Base-by-base conservation (phyloP, 2,329 filamentous ascomycete genomes). In the Epichloe baconii region DNA sequence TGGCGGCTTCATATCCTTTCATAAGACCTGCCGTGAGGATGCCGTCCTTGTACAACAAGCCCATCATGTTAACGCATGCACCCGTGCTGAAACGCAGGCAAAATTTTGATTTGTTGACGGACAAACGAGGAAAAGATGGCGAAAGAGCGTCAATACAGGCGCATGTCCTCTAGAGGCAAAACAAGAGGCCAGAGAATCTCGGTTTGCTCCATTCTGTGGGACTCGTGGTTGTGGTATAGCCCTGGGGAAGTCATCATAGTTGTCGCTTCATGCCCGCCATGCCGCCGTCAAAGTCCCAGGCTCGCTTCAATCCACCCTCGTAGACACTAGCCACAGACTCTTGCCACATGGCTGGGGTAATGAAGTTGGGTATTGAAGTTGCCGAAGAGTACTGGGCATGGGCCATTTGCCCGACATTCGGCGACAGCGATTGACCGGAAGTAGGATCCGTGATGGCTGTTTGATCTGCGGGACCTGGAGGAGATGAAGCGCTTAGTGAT, bases 271-370 rank as follows among this genome's bases (percentile, higher is more conserved):
- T 65, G 52, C 62, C 56, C 31, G 64, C 57, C 47, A 59, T 58
- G 23, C 47, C 41, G 35, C 59, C 58, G 50, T 78, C 75, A 57
- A 75, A 79, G 56, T 81, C 79, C 80, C 80, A 83, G 44, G 71
- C 63, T 47, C 80, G 70, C 65, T 84, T 84, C 46, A 83, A 64
- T 4, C 79, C 80, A 43, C 79, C 77, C 59, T 83, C 79, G 63
- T 84, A 84, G 5, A 84, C 81, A 57, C 78, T 83, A 12, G 81
- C 81, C 50, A 86, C 82, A 12, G 79, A 83, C 61, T 85, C 80
- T 62, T 83, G 82, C 82, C 82, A 86, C 82, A 85, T 85, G 53
- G 79, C 80, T 4, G 82, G 80, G 10, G 80, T 85, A 55, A 86
- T 77, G 61, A 84, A 85, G 31, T 71, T 72, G 52, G 76, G 71